Percentiles rank a stretch among this genome's conserved stretches.
Conservation (phyloP, 805 yeast genomes). For the Candida qinlingensis region DNA sequence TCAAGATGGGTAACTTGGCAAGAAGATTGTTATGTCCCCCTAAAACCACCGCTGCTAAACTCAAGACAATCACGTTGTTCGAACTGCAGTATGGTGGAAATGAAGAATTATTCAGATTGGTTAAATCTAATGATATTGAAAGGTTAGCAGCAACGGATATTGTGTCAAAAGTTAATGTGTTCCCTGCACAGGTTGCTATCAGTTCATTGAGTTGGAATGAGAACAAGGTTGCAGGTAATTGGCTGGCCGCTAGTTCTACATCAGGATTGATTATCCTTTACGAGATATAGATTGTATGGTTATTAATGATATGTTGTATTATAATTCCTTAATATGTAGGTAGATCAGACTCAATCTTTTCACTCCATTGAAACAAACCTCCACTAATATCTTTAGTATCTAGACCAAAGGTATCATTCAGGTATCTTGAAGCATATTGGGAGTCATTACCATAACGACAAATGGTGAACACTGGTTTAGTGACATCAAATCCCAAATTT, state of each 20-base stretch:
- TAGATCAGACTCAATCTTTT: slow-evolving; percentile 48
- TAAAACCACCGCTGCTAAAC: slow-evolving; percentile 25
- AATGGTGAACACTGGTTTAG: slow-evolving; percentile 49
- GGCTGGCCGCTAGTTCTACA: slow-evolving; percentile 48
- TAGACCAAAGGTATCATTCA: slow-evolving; percentile 47
- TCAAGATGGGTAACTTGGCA: slow-evolving; percentile 36
- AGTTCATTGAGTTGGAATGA: slow-evolving; percentile 57
- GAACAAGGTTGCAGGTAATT: slow-evolving; percentile 35
- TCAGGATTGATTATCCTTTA: slow-evolving; percentile 42
- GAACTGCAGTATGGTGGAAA: slow-evolving; percentile 36
- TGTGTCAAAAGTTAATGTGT: slow-evolving; percentile 26
- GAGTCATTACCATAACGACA: slow-evolving; percentile 94
- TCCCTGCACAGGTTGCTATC: slow-evolving; percentile 46
- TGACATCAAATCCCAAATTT: slow-evolving; percentile 26
- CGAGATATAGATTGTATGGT: slow-evolving; percentile 3
- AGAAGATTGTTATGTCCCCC: slow-evolving; percentile 32
- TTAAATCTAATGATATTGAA: slow-evolving; percentile 32
- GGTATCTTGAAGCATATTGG: slow-evolving; percentile 58
- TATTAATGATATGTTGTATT: not conserved
- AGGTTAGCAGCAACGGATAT: slow-evolving; percentile 26
- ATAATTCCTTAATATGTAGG: slow-evolving; percentile 50
- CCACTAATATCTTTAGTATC: slow-evolving; percentile 66
- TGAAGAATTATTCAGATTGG: slow-evolving; percentile 36
- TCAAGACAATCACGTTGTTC: slow-evolving; percentile 30
- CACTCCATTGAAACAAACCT: slow-evolving; percentile 69